These are phyloP conservation scores for Lentinula novae-zelandiae DNA, from an alignment of 1,284 basidiomycete genomes.

Conservation along the genomic window DNA sequence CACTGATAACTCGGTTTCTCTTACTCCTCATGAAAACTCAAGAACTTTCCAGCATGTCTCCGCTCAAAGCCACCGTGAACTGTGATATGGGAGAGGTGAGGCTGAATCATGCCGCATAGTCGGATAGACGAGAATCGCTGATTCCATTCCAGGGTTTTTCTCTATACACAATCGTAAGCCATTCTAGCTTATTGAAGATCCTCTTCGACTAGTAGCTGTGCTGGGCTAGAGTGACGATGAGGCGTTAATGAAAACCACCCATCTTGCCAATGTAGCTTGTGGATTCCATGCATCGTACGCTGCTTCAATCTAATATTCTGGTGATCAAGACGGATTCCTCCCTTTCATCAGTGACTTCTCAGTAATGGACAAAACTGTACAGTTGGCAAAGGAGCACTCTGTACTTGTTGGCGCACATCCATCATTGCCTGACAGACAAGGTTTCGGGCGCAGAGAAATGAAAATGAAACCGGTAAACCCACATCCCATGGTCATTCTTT, in stretches of 20 bases:
- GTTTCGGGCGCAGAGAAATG: conserved; percentile 64
- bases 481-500: background rate
- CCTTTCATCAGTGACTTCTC: conserved; percentile 45
- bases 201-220: too few relatives aligned
- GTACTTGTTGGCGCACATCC: conserved; percentile 60
- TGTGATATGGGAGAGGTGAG: conserved; percentile 63
- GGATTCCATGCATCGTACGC: conserved; percentile 61
- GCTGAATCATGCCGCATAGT: background rate
- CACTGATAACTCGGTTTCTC: background rate
- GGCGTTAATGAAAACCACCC: conserved; percentile 57
- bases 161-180: conserved; percentile 44
- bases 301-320: background rate
- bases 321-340: background rate
- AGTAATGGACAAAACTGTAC: conserved; percentile 59
- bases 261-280: conserved; percentile 62
- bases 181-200: background rate
- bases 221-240: conserved; percentile 51
- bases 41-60: conserved; percentile 4
- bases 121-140: background rate
- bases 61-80: conserved; percentile 47
- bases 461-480: conserved; percentile 45
- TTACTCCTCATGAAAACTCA: background rate
- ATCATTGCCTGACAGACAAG: conserved; percentile 58
- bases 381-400: conserved; percentile 45
- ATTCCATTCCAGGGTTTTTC: conserved; percentile 44